Evolutionary conservation across 805 yeast species (phyloP).

Genomic region (Spathaspora hagerdaliae): DNA sequence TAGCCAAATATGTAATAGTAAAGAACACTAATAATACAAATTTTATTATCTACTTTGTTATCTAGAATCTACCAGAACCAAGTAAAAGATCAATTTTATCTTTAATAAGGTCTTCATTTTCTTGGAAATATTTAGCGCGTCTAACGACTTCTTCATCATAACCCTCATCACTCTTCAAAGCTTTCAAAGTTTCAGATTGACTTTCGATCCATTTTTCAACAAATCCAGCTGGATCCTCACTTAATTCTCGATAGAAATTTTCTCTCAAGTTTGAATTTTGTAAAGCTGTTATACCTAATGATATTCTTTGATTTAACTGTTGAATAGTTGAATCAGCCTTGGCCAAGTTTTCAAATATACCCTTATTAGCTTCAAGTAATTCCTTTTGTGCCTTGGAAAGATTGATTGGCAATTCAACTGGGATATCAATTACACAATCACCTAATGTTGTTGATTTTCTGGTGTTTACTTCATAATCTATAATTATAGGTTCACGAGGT

Average conservation of each 20-base stretch:
- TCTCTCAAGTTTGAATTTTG: constrained; percentile 61
- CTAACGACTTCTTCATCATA: constrained; percentile 86
- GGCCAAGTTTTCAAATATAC: constrained; percentile 40
- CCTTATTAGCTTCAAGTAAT: constrained; percentile 31
- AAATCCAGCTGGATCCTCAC: constrained; percentile 74
- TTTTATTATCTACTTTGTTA: too few species aligned
- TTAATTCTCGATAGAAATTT: constrained; percentile 70
- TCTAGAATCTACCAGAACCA: constrained; percentile 47
- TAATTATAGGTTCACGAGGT: constrained; percentile 75
- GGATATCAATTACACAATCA: constrained; percentile 72
- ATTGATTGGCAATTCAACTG: constrained; percentile 38
- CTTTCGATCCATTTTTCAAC: constrained; percentile 71
- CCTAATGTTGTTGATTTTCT: constrained; percentile 77
- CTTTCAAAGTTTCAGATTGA: constrained; percentile 80
- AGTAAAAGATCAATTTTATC: constrained; percentile 77
- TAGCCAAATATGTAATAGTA: not conserved
- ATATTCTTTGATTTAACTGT: constrained; percentile 38
- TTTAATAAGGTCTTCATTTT: constrained; percentile 59
- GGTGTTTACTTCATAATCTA: constrained; percentile 75
- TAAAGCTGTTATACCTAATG: constrained; percentile 48
- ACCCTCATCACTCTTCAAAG: constrained; percentile 85
- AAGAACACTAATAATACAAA: not conserved
- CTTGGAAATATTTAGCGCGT: constrained; percentile 72
- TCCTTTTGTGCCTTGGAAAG: constrained; percentile 34
- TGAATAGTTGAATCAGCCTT: constrained; percentile 42